These are phyloP conservation scores for Euphorbia schlechtendalii DNA, from an alignment of 441 rosid species.

Conservation along the genomic window DNA sequence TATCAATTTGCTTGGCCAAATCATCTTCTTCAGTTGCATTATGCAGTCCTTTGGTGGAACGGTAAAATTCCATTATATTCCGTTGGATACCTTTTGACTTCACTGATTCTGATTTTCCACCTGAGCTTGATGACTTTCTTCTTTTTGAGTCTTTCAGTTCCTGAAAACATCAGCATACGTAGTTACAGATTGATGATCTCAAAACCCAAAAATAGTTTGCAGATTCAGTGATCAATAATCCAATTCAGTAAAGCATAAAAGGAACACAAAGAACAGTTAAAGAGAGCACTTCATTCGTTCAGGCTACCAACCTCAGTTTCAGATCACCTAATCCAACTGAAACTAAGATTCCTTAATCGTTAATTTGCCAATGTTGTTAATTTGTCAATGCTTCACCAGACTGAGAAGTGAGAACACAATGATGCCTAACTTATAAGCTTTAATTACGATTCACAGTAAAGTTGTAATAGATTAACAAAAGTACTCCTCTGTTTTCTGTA, in stretches of 20 bases:
- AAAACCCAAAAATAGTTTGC: neutral
- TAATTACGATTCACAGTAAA: too few relatives aligned
- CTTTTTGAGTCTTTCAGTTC: constrained; percentile 44
- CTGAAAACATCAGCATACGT: constrained; percentile 36
- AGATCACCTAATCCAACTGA: neutral
- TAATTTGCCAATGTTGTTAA: too few relatives aligned
- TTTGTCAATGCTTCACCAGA: neutral
- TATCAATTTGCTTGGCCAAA: constrained; percentile 17
- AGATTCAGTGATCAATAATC: neutral
- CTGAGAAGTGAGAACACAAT: constrained; percentile 8
- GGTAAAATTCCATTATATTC: constrained; percentile 67
- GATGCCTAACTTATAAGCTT: neutral
- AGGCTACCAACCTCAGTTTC: neutral
- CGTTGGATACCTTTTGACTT: constrained; percentile 49
- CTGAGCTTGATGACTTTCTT: constrained; percentile 31
- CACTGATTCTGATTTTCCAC: constrained; percentile 26
- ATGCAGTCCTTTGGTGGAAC: constrained; percentile 41
- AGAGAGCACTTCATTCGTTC: neutral
- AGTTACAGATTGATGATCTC: neutral
- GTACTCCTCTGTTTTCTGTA: too few relatives aligned
- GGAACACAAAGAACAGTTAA: neutral
- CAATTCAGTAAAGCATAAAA: neutral
- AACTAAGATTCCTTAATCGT: neutral
- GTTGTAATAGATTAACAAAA: too few relatives aligned
- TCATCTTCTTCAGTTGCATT: constrained; percentile 29